Conservation (phyloP, 1,284 basidiomycete species). For the Puccinia novopanici region DNA sequence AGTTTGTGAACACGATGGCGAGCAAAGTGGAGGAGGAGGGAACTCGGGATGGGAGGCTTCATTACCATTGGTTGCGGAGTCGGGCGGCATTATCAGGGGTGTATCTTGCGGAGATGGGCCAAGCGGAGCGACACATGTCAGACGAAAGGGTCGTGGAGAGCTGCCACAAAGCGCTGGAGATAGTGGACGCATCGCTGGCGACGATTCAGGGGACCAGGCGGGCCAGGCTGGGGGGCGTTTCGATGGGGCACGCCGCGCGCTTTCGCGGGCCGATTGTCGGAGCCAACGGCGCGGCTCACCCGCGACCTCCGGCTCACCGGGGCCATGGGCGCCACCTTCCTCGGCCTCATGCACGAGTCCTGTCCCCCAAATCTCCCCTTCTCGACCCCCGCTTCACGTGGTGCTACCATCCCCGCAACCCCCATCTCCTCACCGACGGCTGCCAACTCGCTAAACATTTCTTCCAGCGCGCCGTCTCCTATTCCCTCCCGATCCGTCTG, state of each 20-base stretch:
- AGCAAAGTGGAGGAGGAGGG: background rate
- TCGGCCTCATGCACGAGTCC: slow-evolving; percentile 24
- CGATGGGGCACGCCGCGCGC: background rate
- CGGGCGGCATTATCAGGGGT: slow-evolving; percentile 34
- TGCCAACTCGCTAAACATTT: slow-evolving; percentile 18
- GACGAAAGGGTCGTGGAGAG: slow-evolving; percentile 3
- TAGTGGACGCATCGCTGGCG: background rate
- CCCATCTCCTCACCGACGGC: background rate
- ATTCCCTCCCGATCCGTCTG: background rate
- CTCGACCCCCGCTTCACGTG: background rate
- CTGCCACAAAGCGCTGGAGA: slow-evolving; percentile 1
- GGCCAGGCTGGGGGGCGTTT: background rate
- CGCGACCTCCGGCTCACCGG: slow-evolving; percentile 25
- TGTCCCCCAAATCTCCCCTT: slow-evolving; percentile 6
- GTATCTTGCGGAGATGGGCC: slow-evolving; percentile 35
- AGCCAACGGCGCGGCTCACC: slow-evolving; percentile 1
- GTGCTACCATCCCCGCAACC: background rate
- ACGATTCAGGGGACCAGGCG: slow-evolving; percentile 2
- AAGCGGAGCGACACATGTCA: slow-evolving; percentile 4
- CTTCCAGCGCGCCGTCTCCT: slow-evolving; percentile 30
- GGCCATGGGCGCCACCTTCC: slow-evolving; percentile 27
- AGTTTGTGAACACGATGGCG: background rate
- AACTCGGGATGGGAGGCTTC: slow-evolving; percentile 25
- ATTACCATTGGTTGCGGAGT: slow-evolving; percentile 40
- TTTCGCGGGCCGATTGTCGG: slow-evolving; percentile 33